These are phyloP conservation scores for Prunus mira DNA, from an alignment of 306 rosid species.

Conservation along the genomic window DNA sequence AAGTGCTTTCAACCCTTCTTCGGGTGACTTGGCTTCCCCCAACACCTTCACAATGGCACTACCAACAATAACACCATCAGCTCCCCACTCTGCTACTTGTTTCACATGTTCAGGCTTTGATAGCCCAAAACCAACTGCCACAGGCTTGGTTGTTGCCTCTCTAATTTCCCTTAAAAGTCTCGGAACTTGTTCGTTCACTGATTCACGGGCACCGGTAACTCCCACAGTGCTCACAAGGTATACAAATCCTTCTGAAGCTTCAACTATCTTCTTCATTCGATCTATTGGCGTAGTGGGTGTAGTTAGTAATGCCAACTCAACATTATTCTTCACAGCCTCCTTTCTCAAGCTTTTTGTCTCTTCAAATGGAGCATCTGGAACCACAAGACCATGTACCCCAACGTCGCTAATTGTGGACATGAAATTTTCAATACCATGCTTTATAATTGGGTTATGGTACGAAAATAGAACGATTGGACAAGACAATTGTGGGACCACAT, in stretches of 20 bases:
- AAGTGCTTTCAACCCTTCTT: conserved; percentile 71
- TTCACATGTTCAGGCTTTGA: conserved; percentile 82
- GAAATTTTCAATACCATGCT: conserved; percentile 61
- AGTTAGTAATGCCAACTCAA: conserved; percentile 79
- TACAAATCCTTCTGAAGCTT: conserved; percentile 75
- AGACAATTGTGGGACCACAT: conserved; percentile 73
- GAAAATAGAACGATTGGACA: conserved; percentile 74
- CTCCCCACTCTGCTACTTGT: conserved; percentile 85
- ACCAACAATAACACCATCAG: conserved; percentile 90
- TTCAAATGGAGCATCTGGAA: conserved; percentile 87
- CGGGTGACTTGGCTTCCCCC: conserved; percentile 69
- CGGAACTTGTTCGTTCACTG: conserved; percentile 55
- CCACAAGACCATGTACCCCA: conserved; percentile 81
- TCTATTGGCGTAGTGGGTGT: conserved; percentile 70
- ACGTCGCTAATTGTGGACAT: conserved; percentile 57
- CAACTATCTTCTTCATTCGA: conserved; percentile 76
- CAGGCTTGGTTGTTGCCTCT: conserved; percentile 72
- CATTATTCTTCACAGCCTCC: conserved; percentile 60
- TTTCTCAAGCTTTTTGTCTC: conserved; percentile 55
- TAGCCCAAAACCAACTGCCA: conserved; percentile 90
- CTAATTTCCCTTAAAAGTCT: conserved; percentile 61
- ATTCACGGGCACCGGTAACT: conserved; percentile 75
- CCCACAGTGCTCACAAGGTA: conserved; percentile 88
- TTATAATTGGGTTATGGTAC: conserved; percentile 77
- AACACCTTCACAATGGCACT: conserved; percentile 84